Percentiles rank a stretch among this genome's conserved stretches.
These are phyloP conservation scores for Corynespora cassiicola DNA, from an alignment of 2,329 filamentous ascomycete genomes.

Conservation along the genomic window DNA sequence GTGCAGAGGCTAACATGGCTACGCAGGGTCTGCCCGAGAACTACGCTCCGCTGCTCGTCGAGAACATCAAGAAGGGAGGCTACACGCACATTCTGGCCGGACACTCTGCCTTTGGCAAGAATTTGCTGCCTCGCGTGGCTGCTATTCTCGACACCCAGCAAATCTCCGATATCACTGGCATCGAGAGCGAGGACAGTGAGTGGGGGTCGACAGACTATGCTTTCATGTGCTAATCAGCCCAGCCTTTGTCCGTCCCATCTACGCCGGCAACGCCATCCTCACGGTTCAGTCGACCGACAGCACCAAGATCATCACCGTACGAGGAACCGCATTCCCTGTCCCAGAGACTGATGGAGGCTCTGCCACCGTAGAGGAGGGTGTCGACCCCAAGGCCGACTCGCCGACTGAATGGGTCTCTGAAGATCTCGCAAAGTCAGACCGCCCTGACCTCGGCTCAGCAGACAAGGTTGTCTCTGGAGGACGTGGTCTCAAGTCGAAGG, in stretches of 20 bases:
- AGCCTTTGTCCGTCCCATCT: constrained; percentile 94
- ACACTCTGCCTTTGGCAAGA: constrained; percentile 97
- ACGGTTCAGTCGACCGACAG: constrained; percentile 90
- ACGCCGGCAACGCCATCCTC: constrained; percentile 95
- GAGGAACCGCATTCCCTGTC: constrained; percentile 88
- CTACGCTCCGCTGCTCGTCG: constrained; percentile 88
- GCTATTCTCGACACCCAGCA: constrained; percentile 92
- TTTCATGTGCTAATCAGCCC: neutral
- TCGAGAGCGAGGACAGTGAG: constrained; percentile 85
- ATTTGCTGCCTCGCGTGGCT: constrained; percentile 86
- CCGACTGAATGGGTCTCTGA: constrained; percentile 91
- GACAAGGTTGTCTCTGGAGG: constrained; percentile 90
- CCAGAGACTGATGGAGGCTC: constrained; percentile 74
- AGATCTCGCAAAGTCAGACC: constrained; percentile 89
- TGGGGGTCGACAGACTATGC: constrained; percentile 9
- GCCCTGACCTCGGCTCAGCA: constrained; percentile 91
- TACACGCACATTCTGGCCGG: constrained; percentile 91
- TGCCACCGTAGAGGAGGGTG: constrained; percentile 78
- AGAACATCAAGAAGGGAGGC: constrained; percentile 95
- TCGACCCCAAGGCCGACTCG: constrained; percentile 78
- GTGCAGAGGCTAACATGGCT: constrained; percentile 2
- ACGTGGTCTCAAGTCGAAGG: constrained; percentile 94
- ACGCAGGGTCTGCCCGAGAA: constrained; percentile 82
- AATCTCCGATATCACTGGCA: constrained; percentile 86
- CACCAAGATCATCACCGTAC: constrained; percentile 89